A percentile compares a stretch with the other conserved stretches of the same genome.
These are phyloP conservation scores for Lipomyces oligophaga DNA, from an alignment of 805 yeast species.

Conservation along the genomic window DNA sequence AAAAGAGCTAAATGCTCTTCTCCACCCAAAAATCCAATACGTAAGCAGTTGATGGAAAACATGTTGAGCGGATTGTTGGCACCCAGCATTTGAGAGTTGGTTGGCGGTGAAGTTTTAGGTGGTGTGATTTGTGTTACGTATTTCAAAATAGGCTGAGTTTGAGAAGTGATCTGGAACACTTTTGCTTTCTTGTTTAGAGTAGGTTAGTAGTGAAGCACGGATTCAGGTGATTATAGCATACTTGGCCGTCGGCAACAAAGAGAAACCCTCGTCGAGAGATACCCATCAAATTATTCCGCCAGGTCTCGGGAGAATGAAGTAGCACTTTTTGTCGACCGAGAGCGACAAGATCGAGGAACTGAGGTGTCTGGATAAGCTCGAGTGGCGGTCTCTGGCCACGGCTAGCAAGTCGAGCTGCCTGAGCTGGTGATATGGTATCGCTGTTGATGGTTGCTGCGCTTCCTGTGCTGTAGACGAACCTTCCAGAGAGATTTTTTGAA, in stretches of 20 bases:
- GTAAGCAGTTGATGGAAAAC: constrained; percentile 19
- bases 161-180: constrained; percentile 13
- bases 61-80: constrained; percentile 22
- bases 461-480: neutral
- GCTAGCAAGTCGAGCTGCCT: neutral
- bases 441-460: constrained; percentile 1
- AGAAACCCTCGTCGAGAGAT: constrained; percentile 14
- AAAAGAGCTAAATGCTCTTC: constrained; percentile 23
- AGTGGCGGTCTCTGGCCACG: too few species aligned
- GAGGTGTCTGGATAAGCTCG: constrained; percentile 5
- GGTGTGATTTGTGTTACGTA: constrained; percentile 10
- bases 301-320: constrained; percentile 10
- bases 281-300: constrained; percentile 20
- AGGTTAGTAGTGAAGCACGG: too few species aligned
- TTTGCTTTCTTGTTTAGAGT: constrained; percentile 17
- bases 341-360: constrained; percentile 3
- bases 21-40: constrained; percentile 17
- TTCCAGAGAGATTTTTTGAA: neutral
- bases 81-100: constrained; percentile 16
- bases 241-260: constrained; percentile 22
- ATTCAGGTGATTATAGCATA: constrained; percentile 1
- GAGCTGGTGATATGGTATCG: neutral
- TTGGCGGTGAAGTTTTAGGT: constrained; percentile 18
- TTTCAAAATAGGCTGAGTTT: constrained; percentile 11
- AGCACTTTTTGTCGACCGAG: constrained; percentile 10